Base-by-base conservation (phyloP, 371 early-diverging fungal genomes). In the Caulochytrium protostelioides region DNA sequence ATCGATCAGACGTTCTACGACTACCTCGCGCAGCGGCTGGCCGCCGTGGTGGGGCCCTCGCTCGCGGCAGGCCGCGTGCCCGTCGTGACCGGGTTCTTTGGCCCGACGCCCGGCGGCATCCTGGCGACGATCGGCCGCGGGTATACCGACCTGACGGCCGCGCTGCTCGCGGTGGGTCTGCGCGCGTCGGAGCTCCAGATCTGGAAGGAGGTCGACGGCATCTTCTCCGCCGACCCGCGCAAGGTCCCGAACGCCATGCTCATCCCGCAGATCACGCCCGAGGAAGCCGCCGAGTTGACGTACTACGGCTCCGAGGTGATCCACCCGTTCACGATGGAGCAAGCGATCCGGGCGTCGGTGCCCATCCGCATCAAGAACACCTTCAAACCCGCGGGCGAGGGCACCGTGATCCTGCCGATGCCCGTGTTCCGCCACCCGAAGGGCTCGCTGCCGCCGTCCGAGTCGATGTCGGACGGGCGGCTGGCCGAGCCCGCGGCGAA, bases 191-290 rank as follows among this genome's bases (percentile, higher is more conserved):
- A 97, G 48, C 62, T 94, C 34, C 92, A 94, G 49, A 80, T 97
- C 14, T 94, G 92, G 92, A 97, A 97, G 53, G 97, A 97, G 42
- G 97, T 97, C 2, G 95, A 94, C 44, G 97, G 97, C 33, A 80
- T 83, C 34, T 97, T 87, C 44, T 92, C 92, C 0, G 95, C 95
- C 0, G 97, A 97, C 47, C 97, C 97, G n/a, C 78, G 91, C 34
- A 91, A 91, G 41, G 90, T 83, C n/a, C 70, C 73, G 22, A 47
- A 58, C 5, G 97, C 97, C n/a, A 62, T 79, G 10, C 62, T 90
- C 25, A 67, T 97, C 22, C 66, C 76, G 13, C 70, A 72, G 34
- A 91, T 97, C 43, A 79, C 87, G 12, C 94, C 95, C 10, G 94
- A 94, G 50, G 97, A 97, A 52, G 97, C 92, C 0, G 77, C 95